Percentiles rank a stretch among this genome's conserved stretches.
Evolutionary conservation across 179 eudicot species (phyloP).

Genomic region (Dionaea muscipula): DNA sequence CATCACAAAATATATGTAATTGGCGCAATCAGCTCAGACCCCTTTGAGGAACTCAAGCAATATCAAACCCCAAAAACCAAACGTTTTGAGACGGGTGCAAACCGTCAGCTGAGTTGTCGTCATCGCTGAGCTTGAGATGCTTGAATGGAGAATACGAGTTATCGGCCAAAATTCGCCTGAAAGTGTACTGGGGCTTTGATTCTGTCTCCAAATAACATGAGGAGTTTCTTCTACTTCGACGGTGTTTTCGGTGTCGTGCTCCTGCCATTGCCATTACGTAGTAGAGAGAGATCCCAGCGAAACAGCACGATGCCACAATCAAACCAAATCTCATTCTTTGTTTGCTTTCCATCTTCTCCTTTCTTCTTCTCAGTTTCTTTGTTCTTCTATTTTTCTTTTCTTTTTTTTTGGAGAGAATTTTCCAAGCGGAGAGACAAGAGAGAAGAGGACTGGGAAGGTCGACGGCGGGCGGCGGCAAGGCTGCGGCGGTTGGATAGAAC

Average conservation of each 20-base stretch:
- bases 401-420: no score
- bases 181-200: slow-evolving; percentile 54
- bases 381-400: no score
- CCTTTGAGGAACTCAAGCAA: no score
- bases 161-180: slow-evolving; percentile 73
- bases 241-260: slow-evolving; percentile 22
- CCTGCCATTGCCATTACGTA: slow-evolving; percentile 12
- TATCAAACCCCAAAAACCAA: background rate
- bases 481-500: no score
- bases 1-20: background rate
- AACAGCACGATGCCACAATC: slow-evolving; percentile 20
- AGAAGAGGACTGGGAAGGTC: no score
- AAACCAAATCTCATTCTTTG: slow-evolving; percentile 25
- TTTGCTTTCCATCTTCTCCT: slow-evolving; percentile 16
- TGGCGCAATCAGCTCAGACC: no score
- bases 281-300: slow-evolving; percentile 32
- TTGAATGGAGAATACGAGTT: slow-evolving; percentile 71
- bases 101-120: background rate
- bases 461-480: no score
- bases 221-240: slow-evolving; percentile 5
- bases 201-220: slow-evolving; percentile 56
- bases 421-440: no score
- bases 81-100: background rate
- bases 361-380: no score
- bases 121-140: slow-evolving; percentile 35